Conservation (phyloP, 805 yeast species). For the Starmerella etchellsii region DNA sequence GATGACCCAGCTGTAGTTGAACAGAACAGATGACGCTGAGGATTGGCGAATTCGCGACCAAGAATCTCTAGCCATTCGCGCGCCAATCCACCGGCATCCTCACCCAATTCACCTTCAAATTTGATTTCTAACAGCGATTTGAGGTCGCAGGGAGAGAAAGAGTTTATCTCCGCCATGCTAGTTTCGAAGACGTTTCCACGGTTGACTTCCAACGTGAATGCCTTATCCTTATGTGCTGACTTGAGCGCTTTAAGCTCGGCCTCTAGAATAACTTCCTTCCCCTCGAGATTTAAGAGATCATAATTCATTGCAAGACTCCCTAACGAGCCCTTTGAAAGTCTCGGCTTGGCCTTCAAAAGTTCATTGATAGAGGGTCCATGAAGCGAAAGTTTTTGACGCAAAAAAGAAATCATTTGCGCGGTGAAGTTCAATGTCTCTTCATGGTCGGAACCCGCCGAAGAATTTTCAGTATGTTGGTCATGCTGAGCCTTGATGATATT, state of each 20-base stretch:
- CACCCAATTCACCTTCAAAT: slow-evolving; percentile 91
- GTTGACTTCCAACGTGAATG: slow-evolving; percentile 55
- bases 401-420: slow-evolving; percentile 22
- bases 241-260: slow-evolving; percentile 36
- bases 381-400: slow-evolving; percentile 30
- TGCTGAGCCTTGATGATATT: slow-evolving; percentile 51
- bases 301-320: slow-evolving; percentile 80
- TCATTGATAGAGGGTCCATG: slow-evolving; percentile 79
- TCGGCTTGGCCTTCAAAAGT: slow-evolving; percentile 83
- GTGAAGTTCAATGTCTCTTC: background rate
- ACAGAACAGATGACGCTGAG: slow-evolving; percentile 81
- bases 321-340: slow-evolving; percentile 91
- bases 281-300: slow-evolving; percentile 83
- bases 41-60: slow-evolving; percentile 89
- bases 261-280: slow-evolving; percentile 74
- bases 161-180: slow-evolving; percentile 70
- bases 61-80: slow-evolving; percentile 96
- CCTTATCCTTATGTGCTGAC: slow-evolving; percentile 26
- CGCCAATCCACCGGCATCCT: slow-evolving; percentile 96
- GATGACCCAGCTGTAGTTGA: slow-evolving; percentile 89
- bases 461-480: slow-evolving; percentile 55
- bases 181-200: slow-evolving; percentile 88
- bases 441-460: background rate
- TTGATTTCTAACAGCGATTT: slow-evolving; percentile 43
- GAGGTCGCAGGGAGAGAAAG: slow-evolving; percentile 55